These are phyloP conservation scores for Emydomyces testavorans DNA, from an alignment of 2,329 filamentous ascomycete species.

Conservation along the genomic window DNA sequence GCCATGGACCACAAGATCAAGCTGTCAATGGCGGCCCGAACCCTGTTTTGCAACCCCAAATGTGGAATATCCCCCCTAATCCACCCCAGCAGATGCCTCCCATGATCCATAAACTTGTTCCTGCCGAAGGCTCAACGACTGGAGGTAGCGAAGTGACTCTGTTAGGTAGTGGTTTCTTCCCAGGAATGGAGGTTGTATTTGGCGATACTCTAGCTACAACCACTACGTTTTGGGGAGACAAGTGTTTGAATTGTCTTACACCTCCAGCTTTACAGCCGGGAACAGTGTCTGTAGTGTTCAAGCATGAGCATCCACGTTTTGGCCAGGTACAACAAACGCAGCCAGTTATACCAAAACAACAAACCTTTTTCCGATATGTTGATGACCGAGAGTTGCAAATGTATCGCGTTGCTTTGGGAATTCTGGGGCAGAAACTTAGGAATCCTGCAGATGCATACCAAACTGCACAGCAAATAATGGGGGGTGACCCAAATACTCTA, in stretches of 20 bases:
- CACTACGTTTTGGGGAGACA: conserved; percentile 69
- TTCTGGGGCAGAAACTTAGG: conserved; percentile 37
- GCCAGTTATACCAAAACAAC: conserved; percentile 38
- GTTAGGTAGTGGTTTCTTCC: conserved; percentile 67
- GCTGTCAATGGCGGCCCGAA: conserved; percentile 23
- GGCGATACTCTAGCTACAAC: conserved; percentile 58
- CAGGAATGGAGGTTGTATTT: conserved; percentile 74
- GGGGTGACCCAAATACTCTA: conserved; percentile 35
- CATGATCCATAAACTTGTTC: conserved; percentile 71
- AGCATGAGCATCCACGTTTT: conserved; percentile 42
- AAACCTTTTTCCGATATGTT: conserved; percentile 57
- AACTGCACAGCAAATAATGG: conserved; percentile 40
- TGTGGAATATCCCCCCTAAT: conserved; percentile 43
- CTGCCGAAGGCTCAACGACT: conserved; percentile 65
- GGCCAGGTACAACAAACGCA: conserved; percentile 36
- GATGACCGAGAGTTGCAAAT: conserved; percentile 40
- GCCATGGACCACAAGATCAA: conserved; percentile 31
- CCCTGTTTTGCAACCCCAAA: conserved; percentile 39
- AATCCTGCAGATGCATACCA: conserved; percentile 39
- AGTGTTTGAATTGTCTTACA: conserved; percentile 65
- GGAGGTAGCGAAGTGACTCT: conserved; percentile 83
- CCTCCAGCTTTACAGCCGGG: conserved; percentile 59
- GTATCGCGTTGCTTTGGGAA: conserved; percentile 36
- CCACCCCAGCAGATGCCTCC: conserved; percentile 45
- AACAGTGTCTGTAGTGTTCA: conserved; percentile 59